Percentiles rank a stretch among this genome's conserved stretches.
These are phyloP conservation scores for Daldinia decipiens DNA, from an alignment of 495 filamentous ascomycete species.

Conservation along the genomic window DNA sequence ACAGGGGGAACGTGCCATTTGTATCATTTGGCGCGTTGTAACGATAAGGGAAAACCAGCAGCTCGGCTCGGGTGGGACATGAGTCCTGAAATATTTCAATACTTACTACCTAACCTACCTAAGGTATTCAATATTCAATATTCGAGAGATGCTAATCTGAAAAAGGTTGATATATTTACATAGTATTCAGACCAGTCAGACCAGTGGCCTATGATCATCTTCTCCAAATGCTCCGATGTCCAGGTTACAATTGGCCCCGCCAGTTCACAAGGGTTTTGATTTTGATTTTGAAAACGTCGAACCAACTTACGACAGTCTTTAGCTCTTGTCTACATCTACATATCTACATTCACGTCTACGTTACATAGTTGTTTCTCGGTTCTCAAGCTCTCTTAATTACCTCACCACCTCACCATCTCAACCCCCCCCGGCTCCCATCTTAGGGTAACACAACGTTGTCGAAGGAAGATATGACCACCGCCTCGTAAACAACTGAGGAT, in stretches of 20 bases:
- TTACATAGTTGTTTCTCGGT: not conserved
- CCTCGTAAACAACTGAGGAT: constrained; percentile 21
- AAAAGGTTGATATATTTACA: constrained; percentile 32
- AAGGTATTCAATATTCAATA: not conserved
- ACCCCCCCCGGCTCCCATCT: constrained; percentile 5
- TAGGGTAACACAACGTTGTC: constrained; percentile 14
- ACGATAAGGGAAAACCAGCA: constrained; percentile 37
- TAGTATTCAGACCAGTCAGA: no score
- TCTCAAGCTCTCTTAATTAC: constrained; percentile 23
- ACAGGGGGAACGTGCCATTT: constrained; percentile 42
- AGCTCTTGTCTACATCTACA: not conserved
- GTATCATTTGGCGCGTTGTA: constrained; percentile 44
- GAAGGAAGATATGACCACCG: constrained; percentile 16
- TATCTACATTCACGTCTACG: no score
- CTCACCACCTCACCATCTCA: constrained; percentile 9
- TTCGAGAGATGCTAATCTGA: constrained; percentile 31
- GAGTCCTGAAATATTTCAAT: constrained; percentile 25
- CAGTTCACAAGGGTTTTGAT: constrained; percentile 27
- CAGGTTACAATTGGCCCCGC: constrained; percentile 37
- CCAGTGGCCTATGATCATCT: constrained; percentile 25
- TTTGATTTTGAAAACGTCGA: constrained; percentile 5
- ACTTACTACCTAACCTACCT: not conserved
- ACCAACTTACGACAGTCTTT: constrained; percentile 1
- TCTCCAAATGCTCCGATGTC: constrained; percentile 20
- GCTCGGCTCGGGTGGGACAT: constrained; percentile 37